Conservation (phyloP, 2,329 filamentous ascomycete species). For the Thelonectria olida region DNA sequence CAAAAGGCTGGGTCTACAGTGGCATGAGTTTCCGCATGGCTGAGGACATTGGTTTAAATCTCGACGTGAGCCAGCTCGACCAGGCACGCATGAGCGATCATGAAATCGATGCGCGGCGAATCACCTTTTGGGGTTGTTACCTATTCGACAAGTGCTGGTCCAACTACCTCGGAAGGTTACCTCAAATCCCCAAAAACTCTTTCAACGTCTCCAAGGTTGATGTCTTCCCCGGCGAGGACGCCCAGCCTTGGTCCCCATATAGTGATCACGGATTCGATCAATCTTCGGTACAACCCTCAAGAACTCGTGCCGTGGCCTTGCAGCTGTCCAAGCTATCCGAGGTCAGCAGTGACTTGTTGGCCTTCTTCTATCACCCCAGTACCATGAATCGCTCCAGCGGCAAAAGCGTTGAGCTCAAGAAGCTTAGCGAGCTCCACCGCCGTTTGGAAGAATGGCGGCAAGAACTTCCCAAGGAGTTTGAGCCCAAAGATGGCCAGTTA, state of each 20-base stretch:
- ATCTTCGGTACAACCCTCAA: slow-evolving; percentile 78
- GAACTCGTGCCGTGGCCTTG: slow-evolving; percentile 82
- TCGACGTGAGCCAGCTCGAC: slow-evolving; percentile 77
- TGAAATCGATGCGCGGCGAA: slow-evolving; percentile 86
- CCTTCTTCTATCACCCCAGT: slow-evolving; percentile 89
- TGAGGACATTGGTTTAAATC: slow-evolving; percentile 89
- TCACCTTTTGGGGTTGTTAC: slow-evolving; percentile 98
- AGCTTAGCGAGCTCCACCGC: slow-evolving; percentile 89
- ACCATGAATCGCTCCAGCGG: slow-evolving; percentile 71
- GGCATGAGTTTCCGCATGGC: slow-evolving; percentile 99
- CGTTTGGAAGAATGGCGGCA: slow-evolving; percentile 90
- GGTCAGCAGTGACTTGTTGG: slow-evolving; percentile 89
- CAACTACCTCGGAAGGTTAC: slow-evolving; percentile 91
- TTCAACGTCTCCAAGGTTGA: slow-evolving; percentile 90
- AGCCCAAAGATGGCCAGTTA: slow-evolving; percentile 87
- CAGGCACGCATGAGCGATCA: slow-evolving; percentile 74
- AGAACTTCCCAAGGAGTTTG: slow-evolving; percentile 84
- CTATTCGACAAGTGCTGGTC: slow-evolving; percentile 99
- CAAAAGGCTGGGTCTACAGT: slow-evolving; percentile 97
- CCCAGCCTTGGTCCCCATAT: slow-evolving; percentile 86
- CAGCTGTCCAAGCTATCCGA: slow-evolving; percentile 88
- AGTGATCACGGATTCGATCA: slow-evolving; percentile 83
- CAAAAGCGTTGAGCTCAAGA: slow-evolving; percentile 88
- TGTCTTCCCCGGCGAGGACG: slow-evolving; percentile 89
- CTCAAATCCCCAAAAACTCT: slow-evolving; percentile 82